Evolutionary conservation across 2,329 filamentous ascomycete genomes (phyloP).

Genomic region (Fusarium zealandicum): DNA sequence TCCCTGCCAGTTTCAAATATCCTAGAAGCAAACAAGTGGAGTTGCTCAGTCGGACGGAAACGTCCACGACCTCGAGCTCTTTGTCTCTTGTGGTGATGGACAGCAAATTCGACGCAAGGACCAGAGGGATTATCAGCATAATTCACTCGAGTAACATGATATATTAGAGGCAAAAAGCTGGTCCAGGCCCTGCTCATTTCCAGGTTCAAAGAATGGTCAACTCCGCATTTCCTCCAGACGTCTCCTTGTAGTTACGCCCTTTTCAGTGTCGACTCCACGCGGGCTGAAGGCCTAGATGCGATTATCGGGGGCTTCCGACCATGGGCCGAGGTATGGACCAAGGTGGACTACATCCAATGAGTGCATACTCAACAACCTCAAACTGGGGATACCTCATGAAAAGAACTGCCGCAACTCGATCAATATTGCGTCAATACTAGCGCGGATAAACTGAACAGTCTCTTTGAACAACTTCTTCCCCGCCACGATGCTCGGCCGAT

Average conservation of each 20-base stretch:
- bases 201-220: background rate
- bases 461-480: background rate
- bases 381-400: background rate
- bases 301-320: conserved; percentile 30
- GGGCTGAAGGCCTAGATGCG: conserved; percentile 23
- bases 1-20: conserved; percentile 7
- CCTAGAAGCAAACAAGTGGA: conserved; percentile 6
- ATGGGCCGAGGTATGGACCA: conserved; percentile 21
- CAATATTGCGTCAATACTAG: conserved; percentile 1
- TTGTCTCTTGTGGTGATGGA: conserved; percentile 7
- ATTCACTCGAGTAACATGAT: no score
- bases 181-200: background rate
- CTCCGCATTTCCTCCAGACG: background rate
- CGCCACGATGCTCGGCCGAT: conserved; percentile 31
- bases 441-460: background rate
- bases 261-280: conserved; percentile 23
- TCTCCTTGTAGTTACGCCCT: conserved; percentile 15
- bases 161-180: background rate
- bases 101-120: conserved; percentile 1
- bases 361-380: background rate
- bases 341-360: background rate
- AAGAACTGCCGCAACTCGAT: background rate
- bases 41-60: background rate
- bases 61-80: background rate
- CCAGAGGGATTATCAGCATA: background rate